Conservation (phyloP, 495 filamentous ascomycete genomes). For the Ramalina peruviana region DNA sequence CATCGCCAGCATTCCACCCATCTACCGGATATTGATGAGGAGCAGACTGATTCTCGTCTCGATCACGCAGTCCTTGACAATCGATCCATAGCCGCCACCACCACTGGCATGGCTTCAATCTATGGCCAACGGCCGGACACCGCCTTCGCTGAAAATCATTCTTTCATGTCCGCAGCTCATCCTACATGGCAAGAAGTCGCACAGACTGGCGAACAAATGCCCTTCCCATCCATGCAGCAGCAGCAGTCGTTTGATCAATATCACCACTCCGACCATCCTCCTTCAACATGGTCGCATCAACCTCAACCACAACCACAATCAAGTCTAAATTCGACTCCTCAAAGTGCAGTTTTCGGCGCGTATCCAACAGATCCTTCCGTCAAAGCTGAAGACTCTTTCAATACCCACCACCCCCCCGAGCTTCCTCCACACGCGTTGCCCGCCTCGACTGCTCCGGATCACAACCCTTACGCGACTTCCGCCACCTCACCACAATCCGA, state of each 20-base stretch:
- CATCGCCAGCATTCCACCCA: not conserved
- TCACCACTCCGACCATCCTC: slow-evolving; percentile 1
- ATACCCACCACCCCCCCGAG: slow-evolving; percentile 21
- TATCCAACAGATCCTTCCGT: slow-evolving; percentile 43
- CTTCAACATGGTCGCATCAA: slow-evolving; percentile 9
- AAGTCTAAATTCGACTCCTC: slow-evolving; percentile 48
- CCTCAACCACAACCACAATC: slow-evolving; percentile 3
- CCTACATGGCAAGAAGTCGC: slow-evolving; percentile 65
- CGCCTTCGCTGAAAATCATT: slow-evolving; percentile 49
- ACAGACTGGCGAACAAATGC: slow-evolving; percentile 21
- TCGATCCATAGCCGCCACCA: slow-evolving; percentile 61
- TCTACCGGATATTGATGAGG: not conserved
- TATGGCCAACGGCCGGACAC: slow-evolving; percentile 47
- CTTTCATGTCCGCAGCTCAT: slow-evolving; percentile 54
- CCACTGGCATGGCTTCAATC: slow-evolving; percentile 56
- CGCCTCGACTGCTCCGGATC: slow-evolving; percentile 27
- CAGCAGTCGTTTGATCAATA: slow-evolving; percentile 19
- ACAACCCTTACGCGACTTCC: slow-evolving; percentile 25
- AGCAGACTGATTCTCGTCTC: not conserved
- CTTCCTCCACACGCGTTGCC: slow-evolving; percentile 21
- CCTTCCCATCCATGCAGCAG: slow-evolving; percentile 20
- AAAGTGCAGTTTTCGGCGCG: slow-evolving; percentile 45
- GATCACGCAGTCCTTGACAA: slow-evolving; percentile 65
- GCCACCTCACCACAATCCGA: slow-evolving; percentile 46
- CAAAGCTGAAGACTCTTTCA: slow-evolving; percentile 31